Evolutionary conservation across 257 asterid genomes (phyloP).

Genomic region (Solanum lignicaule): DNA sequence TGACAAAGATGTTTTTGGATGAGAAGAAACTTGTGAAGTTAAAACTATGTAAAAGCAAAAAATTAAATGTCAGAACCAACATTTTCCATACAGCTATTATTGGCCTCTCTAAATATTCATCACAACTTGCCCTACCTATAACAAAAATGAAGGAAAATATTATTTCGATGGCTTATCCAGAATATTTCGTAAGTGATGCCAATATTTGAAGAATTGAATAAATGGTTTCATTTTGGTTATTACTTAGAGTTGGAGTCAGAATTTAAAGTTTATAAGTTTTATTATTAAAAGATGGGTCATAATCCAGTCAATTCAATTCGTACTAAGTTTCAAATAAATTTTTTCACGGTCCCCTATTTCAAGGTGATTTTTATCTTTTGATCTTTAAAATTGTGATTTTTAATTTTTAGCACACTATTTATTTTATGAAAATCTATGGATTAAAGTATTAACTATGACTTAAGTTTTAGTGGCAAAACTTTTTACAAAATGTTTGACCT

Average conservation of each 20-base stretch:
- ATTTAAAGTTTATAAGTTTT: neutral
- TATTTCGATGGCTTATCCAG: neutral
- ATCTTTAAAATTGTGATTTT: neutral
- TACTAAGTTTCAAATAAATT: neutral
- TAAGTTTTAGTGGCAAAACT: no score
- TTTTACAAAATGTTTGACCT: neutral
- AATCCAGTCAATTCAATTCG: neutral
- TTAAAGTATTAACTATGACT: neutral
- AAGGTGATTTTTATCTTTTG: neutral
- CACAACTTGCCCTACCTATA: neutral
- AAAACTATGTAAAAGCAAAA: neutral
- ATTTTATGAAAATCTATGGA: neutral
- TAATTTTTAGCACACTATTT: neutral
- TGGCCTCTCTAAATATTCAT: neutral
- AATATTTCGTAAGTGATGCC: neutral
- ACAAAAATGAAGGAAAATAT: neutral
- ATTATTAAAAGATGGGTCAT: no score
- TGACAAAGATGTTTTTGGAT: neutral
- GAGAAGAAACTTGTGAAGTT: neutral
- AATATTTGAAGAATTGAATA: neutral
- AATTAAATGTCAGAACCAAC: neutral
- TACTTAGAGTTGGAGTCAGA: neutral
- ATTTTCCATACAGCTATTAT: neutral
- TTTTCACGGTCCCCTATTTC: neutral
- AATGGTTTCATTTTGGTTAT: neutral